Evolutionary conservation across 139 green algal species (phyloP), one percentile per base, ranked within the genome.

Genomic region (Chlorella sp.): DNA sequence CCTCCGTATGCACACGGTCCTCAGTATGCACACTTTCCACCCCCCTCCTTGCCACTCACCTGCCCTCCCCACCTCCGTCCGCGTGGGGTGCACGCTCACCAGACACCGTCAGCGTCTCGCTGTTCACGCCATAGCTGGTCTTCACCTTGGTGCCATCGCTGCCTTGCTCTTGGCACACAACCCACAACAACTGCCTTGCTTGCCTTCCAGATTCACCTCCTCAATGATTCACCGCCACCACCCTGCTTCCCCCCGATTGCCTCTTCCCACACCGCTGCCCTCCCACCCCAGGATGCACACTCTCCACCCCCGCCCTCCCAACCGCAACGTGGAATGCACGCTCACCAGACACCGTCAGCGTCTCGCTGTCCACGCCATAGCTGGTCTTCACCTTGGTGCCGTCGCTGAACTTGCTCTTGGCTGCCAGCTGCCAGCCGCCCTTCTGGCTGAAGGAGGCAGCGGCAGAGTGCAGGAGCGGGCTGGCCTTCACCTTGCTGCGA

Each of bases 351-450:
- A 88, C 40, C 19, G 7, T 48, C 24, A 88, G 37, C 24, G 57
- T 30, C 39, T 88, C 66, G 21, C 3, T 39, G 0, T 37, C 1
- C 37, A 66, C 5, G 11, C 16, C 30, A 12, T 39, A 88, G 57
- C n/a, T 78, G 64, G 40, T 66, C 66, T 88, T 88, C 26, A 88
- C 64, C 66, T 88, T 88, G 37, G 83, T 80, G 37, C 83, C 83
- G 28, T 88, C 83, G 0, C 14, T 15, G 24, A 88, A 80, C 83
- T 80, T 79, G 83, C 64, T 80, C 83, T 88, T 88, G 28, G 28
- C 64, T 3, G 37, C 12, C 36, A 88, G 66, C 21, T 81, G 37
- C 64, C 32, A 32, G 37, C 83, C 83, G n/a, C 39, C 66, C 26
- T 7, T 18, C 32, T 34, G 4, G 34, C 82, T 86, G 82, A 37